These are phyloP conservation scores for Chlamydomonas sp. DNA, from an alignment of 139 green algal species.

Conservation along the genomic window DNA sequence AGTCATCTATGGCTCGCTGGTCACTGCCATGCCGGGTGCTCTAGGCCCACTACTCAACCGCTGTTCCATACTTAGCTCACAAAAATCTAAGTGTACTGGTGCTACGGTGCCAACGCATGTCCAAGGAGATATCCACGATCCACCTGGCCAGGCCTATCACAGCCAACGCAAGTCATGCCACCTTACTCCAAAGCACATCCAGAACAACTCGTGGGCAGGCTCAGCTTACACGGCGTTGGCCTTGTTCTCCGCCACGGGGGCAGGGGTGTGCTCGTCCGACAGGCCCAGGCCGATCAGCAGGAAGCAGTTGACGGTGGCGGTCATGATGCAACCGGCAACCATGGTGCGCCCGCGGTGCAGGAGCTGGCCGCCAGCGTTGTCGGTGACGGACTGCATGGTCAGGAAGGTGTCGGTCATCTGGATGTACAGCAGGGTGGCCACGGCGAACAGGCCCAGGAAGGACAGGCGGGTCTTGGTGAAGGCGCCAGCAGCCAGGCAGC, in stretches of 20 bases:
- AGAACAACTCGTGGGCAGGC: not conserved
- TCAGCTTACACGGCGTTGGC: not conserved
- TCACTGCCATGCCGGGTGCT: too few relatives aligned
- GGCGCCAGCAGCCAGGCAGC: not conserved
- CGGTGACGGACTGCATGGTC: not conserved
- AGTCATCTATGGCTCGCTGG: too few relatives aligned
- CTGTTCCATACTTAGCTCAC: too few relatives aligned
- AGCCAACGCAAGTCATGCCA: too few relatives aligned
- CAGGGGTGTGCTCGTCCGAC: not conserved
- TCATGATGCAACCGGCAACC: conserved; percentile 38
- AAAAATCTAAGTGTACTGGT: too few relatives aligned
- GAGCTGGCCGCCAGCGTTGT: not conserved
- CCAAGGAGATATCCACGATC: too few relatives aligned
- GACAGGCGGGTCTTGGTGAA: conserved; percentile 9
- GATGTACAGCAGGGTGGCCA: conserved; percentile 39
- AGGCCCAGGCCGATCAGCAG: conserved; percentile 31
- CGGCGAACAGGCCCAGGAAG: conserved; percentile 21
- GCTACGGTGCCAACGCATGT: too few relatives aligned
- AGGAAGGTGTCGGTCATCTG: conserved; percentile 40
- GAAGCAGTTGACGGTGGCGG: conserved; percentile 27
- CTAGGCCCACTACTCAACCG: too few relatives aligned
- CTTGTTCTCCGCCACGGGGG: not conserved
- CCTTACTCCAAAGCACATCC: too few relatives aligned
- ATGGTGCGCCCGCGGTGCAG: conserved; percentile 32
- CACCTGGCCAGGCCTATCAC: too few relatives aligned